Base-by-base conservation (phyloP, 202 grass and related monocot species). In the Dendrocalamus latiflorus region DNA sequence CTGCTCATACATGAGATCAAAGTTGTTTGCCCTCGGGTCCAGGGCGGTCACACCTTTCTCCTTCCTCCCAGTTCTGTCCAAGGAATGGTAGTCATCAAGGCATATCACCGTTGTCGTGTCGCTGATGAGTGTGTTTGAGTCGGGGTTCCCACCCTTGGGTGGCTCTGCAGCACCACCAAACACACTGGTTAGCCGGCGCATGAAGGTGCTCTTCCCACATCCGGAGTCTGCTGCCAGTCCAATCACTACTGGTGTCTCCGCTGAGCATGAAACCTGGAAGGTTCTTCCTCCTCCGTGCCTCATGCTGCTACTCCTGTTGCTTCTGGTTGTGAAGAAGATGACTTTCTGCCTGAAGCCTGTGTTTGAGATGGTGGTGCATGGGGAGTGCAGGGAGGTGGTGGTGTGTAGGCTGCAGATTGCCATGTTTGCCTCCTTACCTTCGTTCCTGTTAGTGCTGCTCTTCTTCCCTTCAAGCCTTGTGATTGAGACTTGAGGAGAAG, bases 1-100 rank as follows among this genome's bases (percentile, higher is more conserved):
- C 82, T 98, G 96, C 78, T 98, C 91, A 86, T 95, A 98, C 96
- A 98, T 98, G 85, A 98, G 89, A 72, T 98, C 96, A 42, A 98
- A 98, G 77, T 98, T 49, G 83, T 98, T 98, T 24, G 96, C 96
- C 83, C 63, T 91, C n/a, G 96, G 96, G 73, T 98, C 91, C 44
- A 98, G 78, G n/a, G 96, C 96, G 3, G 96, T 98, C 24, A 98
- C 96, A 33, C 91, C 93, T 9, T 98, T 77, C 91, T 98, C 96
- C 88, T 98, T 98, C 85, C 96, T 88, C 45, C 96, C 96, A 9
- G 78, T 95, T 44, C 96, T 80, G 80, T 98, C 96, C 93, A 98
- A 73, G 64, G 96, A 98, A 79, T 98, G 96, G 80, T 93, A 98
- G 81, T 98, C 96, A 36, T 98, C 96, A 39, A 98, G 85, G 88